Conservation (phyloP, 2,329 filamentous ascomycete species). For the Colletotrichum higginsianum region DNA sequence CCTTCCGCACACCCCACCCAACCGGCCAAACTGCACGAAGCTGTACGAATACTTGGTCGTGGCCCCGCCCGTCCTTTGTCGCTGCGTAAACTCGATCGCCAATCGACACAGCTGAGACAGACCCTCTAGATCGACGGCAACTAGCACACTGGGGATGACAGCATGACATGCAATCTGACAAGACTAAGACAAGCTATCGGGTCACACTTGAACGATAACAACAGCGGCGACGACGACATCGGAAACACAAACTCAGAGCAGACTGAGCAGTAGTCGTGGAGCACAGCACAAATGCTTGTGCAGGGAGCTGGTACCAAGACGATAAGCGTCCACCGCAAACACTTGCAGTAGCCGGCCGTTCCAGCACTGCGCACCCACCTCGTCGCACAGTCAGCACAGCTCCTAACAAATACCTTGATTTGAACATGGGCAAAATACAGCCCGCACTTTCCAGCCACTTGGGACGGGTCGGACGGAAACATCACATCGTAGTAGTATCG, state of each 20-base stretch:
- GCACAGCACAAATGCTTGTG: background rate
- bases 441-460: constrained; percentile 39
- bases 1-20: constrained; percentile 18
- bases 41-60: background rate
- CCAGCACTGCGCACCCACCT: constrained; percentile 23
- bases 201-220: background rate
- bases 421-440: constrained; percentile 25
- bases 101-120: constrained; percentile 40
- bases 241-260: constrained; percentile 1
- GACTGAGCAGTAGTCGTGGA: background rate
- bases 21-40: background rate
- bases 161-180: constrained; percentile 25
- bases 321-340: background rate
- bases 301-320: background rate
- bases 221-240: constrained; percentile 14
- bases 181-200: constrained; percentile 27
- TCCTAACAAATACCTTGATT: constrained; percentile 9
- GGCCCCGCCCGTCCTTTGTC: background rate
- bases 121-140: constrained; percentile 34
- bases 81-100: constrained; percentile 25
- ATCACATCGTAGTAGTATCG: constrained; percentile 9
- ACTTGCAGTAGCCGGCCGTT: constrained; percentile 32
- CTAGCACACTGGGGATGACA: constrained; percentile 20
- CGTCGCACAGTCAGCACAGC: constrained; percentile 8
- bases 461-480: constrained; percentile 37